Conservation (phyloP, 805 yeast genomes). For the Zygosaccharomyces gambellarensis region DNA sequence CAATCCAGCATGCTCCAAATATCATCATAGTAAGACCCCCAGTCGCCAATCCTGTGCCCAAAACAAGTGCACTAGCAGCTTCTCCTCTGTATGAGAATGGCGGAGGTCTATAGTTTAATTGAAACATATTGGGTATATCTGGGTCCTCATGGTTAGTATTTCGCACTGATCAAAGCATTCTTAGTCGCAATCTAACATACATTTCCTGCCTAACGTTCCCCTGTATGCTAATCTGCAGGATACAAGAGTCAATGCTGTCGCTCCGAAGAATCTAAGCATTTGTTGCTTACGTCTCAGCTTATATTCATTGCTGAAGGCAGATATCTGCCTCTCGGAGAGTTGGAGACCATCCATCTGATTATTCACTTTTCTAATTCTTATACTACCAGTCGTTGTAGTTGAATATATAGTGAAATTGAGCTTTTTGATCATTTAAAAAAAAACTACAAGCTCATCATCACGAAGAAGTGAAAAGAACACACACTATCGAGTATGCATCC, state of each 20-base stretch:
- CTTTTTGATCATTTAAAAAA: neutral
- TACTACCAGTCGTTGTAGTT: neutral
- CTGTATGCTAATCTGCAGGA: conserved; percentile 72
- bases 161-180: neutral
- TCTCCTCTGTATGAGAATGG: conserved; percentile 74
- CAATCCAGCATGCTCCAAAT: conserved; percentile 74
- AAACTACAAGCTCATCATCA: neutral
- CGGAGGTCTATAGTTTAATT: conserved; percentile 84
- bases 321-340: conserved; percentile 8
- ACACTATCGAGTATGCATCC: conserved; percentile 43
- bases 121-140: conserved; percentile 68
- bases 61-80: conserved; percentile 78
- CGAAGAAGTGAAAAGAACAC: neutral
- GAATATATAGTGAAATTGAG: neutral
- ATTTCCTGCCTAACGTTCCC: conserved; percentile 68
- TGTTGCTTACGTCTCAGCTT: conserved; percentile 62
- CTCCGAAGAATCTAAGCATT: conserved; percentile 65
- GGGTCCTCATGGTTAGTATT: conserved; percentile 12
- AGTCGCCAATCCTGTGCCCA: conserved; percentile 71
- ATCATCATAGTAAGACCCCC: conserved; percentile 67
- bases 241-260: conserved; percentile 65
- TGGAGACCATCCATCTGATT: neutral
- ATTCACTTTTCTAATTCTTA: neutral
- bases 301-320: conserved; percentile 38
- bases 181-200: conserved; percentile 30